phyloP scores from a whole-genome alignment of 768 basidiomycete species.

The Termitomyces sp. region DNA sequence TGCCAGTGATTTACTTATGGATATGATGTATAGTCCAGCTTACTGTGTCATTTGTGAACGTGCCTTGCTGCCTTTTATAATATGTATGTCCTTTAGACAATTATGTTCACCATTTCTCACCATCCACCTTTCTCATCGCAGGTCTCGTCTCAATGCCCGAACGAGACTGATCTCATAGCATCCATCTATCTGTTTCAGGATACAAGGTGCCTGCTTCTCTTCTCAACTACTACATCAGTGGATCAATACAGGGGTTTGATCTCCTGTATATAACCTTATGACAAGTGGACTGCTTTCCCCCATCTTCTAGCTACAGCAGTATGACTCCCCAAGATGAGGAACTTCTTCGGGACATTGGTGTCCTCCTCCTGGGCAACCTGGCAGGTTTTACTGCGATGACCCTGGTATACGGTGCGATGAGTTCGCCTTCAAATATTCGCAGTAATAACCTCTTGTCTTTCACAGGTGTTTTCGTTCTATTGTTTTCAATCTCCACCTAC shows the following conservation, averaged over 20 bases:
- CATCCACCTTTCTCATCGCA: neutral
- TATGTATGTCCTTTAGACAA: no score
- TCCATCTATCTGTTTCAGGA: neutral
- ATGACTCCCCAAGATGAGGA: conserved; percentile 6
- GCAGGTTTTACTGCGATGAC: conserved; percentile 14
- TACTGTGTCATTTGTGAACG: no score
- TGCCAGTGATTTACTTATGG: no score
- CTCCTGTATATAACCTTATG: neutral
- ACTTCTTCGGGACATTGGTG: conserved; percentile 10
- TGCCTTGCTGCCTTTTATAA: no score
- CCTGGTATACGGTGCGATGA: conserved; percentile 8
- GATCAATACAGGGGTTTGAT: neutral
- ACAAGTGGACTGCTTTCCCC: neutral
- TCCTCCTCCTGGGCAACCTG: conserved; percentile 9
- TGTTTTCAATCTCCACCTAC: conserved; percentile 8
- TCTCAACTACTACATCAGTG: neutral
- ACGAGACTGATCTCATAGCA: neutral
- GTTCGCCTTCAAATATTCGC: neutral
- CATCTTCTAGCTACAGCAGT: neutral
- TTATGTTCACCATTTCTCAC: neutral
- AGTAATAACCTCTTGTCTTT: neutral
- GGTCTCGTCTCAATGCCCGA: neutral
- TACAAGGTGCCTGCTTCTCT: neutral
- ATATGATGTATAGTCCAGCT: no score
- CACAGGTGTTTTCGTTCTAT: conserved; percentile 11